phyloP scores from a whole-genome alignment of 805 yeast species.

The Saccharomycopsis microspora region DNA sequence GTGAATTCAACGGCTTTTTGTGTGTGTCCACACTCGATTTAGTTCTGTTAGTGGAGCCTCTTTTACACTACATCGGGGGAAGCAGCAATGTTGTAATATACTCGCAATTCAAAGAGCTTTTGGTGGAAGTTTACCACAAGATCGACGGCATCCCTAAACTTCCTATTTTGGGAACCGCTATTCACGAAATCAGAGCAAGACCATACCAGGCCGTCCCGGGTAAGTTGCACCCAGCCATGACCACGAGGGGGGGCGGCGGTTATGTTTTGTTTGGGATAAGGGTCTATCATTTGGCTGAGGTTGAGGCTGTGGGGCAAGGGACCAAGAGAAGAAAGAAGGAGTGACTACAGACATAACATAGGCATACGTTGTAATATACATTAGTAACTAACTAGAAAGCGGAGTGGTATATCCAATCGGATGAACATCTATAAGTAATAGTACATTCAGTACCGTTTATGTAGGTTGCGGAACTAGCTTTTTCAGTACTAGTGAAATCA shows the following conservation, averaged over 20 bases:
- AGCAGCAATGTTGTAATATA: constrained; percentile 81
- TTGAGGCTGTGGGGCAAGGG: constrained; percentile 62
- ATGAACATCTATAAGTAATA: too few relatives aligned
- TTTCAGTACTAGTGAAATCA: too few relatives aligned
- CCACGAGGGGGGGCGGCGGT: constrained; percentile 89
- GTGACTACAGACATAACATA: background rate
- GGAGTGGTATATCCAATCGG: too few relatives aligned
- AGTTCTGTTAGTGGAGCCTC: constrained; percentile 47
- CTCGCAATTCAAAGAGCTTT: constrained; percentile 67
- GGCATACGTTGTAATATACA: too few relatives aligned
- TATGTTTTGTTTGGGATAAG: constrained; percentile 67
- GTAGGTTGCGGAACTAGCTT: too few relatives aligned
- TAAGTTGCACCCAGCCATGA: constrained; percentile 90
- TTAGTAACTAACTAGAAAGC: too few relatives aligned
- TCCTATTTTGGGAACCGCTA: constrained; percentile 70
- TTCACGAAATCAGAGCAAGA: constrained; percentile 72
- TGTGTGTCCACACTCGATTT: constrained; percentile 64
- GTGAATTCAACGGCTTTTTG: constrained; percentile 65
- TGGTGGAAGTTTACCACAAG: constrained; percentile 64
- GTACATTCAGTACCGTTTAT: too few relatives aligned
- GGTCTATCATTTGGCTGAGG: constrained; percentile 59
- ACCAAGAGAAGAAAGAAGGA: constrained; percentile 30
- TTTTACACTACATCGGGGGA: constrained; percentile 63
- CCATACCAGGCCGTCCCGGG: constrained; percentile 91
- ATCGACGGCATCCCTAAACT: constrained; percentile 29